phyloP scores from a whole-genome alignment of 2,329 filamentous ascomycete species.

The Fusarium abutilonis region DNA sequence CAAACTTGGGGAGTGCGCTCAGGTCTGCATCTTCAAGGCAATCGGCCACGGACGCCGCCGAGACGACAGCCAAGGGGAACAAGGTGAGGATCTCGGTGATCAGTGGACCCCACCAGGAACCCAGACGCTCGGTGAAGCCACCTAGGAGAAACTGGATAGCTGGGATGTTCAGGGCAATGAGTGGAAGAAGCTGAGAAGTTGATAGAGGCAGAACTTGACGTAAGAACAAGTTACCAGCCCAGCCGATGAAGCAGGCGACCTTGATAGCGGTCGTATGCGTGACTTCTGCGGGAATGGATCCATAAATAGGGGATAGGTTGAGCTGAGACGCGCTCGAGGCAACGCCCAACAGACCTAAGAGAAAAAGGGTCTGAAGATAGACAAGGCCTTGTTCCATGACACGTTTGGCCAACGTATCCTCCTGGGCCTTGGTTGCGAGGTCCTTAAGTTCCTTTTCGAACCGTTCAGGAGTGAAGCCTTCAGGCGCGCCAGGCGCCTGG shows the following conservation, averaged over 20 bases:
- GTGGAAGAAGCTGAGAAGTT: constrained; percentile 67
- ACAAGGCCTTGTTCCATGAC: constrained; percentile 52
- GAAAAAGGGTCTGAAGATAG: constrained; percentile 49
- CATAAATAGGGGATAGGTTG: constrained; percentile 86
- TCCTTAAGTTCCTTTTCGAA: constrained; percentile 65
- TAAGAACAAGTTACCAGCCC: constrained; percentile 72
- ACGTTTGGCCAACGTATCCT: constrained; percentile 48
- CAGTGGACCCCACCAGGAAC: constrained; percentile 76
- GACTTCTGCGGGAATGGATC: constrained; percentile 78
- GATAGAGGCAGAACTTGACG: constrained; percentile 57
- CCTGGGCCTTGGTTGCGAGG: constrained; percentile 57
- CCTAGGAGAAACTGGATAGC: constrained; percentile 77
- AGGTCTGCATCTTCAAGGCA: constrained; percentile 71
- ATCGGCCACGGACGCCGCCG: constrained; percentile 70
- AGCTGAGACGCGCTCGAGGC: constrained; percentile 78
- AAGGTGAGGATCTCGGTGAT: constrained; percentile 79
- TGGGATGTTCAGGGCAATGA: constrained; percentile 81
- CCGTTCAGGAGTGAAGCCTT: constrained; percentile 59
- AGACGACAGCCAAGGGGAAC: constrained; percentile 73
- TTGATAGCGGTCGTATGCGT: constrained; percentile 76
- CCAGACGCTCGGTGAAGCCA: constrained; percentile 70
- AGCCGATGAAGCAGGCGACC: constrained; percentile 74
- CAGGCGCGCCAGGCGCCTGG: constrained; percentile 40
- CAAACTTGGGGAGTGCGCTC: constrained; percentile 62
- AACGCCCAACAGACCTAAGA: constrained; percentile 59